Percentiles rank a stretch among this genome's conserved stretches.
These are phyloP conservation scores for Pseudocercospora cruenta DNA, from an alignment of 2,329 filamentous ascomycete species.

Conservation along the genomic window DNA sequence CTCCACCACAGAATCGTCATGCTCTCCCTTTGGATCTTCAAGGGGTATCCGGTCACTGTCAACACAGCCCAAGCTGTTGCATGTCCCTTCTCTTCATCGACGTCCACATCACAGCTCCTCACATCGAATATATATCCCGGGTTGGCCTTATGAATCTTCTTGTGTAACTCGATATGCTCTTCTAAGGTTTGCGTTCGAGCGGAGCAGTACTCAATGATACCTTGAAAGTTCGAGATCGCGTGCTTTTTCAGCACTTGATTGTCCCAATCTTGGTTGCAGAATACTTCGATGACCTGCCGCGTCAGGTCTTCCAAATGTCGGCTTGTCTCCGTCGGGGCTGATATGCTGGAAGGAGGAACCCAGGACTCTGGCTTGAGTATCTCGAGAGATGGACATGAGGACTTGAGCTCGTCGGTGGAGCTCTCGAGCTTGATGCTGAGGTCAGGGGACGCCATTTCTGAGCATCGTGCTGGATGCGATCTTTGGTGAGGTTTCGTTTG, in stretches of 20 bases:
- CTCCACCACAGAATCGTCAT: slow-evolving; percentile 19
- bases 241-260: slow-evolving; percentile 5
- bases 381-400: background rate
- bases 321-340: background rate
- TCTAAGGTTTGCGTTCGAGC: background rate
- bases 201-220: slow-evolving; percentile 12
- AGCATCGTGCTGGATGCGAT: too few species aligned
- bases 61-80: slow-evolving; percentile 11
- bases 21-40: slow-evolving; percentile 13
- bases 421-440: background rate
- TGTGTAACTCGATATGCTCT: slow-evolving; percentile 19
- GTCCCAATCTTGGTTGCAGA: slow-evolving; percentile 19
- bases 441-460: background rate
- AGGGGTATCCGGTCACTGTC: slow-evolving; percentile 14
- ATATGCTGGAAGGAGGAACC: background rate
- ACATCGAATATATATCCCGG: slow-evolving; percentile 18
- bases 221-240: slow-evolving; percentile 9
- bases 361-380: background rate
- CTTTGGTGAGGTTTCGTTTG: too few species aligned
- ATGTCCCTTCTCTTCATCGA: slow-evolving; percentile 15
- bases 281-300: slow-evolving; percentile 9
- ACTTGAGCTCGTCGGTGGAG: background rate
- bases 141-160: slow-evolving; percentile 9
- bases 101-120: slow-evolving; percentile 14
- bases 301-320: background rate